Evolutionary conservation across 139 green algal species (phyloP).

Genomic region (Desmodesmus armatus): DNA sequence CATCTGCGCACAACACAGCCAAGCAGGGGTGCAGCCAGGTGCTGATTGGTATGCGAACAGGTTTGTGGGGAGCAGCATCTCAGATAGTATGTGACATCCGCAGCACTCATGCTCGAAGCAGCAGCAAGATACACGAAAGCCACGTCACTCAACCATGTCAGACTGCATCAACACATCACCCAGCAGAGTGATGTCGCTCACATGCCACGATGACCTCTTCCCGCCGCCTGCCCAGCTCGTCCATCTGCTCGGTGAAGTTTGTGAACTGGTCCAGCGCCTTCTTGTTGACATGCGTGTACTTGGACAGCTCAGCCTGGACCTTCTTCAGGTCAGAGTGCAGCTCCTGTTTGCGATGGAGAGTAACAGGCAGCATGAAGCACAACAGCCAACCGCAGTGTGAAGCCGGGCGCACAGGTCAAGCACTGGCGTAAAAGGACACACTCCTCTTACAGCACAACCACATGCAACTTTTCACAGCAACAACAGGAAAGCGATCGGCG

Average conservation of each 20-base stretch:
- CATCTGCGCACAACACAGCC: constrained; percentile 34
- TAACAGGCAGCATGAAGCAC: no score
- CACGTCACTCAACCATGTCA: no score
- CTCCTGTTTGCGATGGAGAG: no score
- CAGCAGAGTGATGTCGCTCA: no score
- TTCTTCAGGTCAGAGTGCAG: constrained; percentile 79
- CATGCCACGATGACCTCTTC: constrained; percentile 59
- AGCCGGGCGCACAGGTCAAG: background rate
- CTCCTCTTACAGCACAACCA: no score
- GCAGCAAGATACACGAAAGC: no score
- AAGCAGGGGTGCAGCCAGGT: background rate
- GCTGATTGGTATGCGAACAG: no score
- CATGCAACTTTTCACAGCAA: no score
- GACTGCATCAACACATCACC: no score
- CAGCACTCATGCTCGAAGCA: background rate
- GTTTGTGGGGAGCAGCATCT: no score
- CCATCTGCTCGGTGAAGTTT: constrained; percentile 92
- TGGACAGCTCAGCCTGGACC: constrained; percentile 71
- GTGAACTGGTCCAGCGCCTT: constrained; percentile 97
- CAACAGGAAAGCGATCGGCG: no score
- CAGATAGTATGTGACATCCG: background rate
- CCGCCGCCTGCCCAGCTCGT: constrained; percentile 77
- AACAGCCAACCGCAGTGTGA: background rate
- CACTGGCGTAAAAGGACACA: no score
- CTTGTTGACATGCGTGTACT: constrained; percentile 92